A percentile compares a stretch with the other conserved stretches of the same genome.
phyloP scores from a whole-genome alignment of 805 yeast genomes.

The Tetrapisispora nanseiensis region DNA sequence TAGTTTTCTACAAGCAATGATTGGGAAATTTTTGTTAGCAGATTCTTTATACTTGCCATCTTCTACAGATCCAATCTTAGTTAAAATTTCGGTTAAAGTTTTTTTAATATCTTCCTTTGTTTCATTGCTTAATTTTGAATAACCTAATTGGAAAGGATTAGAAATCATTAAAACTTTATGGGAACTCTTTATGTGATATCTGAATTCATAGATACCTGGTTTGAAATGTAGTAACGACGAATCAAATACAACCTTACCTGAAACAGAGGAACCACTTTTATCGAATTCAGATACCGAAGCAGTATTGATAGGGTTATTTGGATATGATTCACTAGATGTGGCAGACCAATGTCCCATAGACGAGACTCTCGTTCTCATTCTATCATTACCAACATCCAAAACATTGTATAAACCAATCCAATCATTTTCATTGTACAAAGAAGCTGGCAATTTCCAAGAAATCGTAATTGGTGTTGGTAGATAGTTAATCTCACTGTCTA shows the following conservation, averaged over 20 bases:
- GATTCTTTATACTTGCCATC: slow-evolving; percentile 16
- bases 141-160: slow-evolving; percentile 52
- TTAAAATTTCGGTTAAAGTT: slow-evolving; percentile 14
- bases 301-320: slow-evolving; percentile 11
- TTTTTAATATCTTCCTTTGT: slow-evolving; percentile 17
- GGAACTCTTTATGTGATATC: slow-evolving; percentile 57
- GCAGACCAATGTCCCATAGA: slow-evolving; percentile 62
- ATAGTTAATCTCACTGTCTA: slow-evolving; percentile 25
- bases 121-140: slow-evolving; percentile 30
- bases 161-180: slow-evolving; percentile 64
- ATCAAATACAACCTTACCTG: slow-evolving; percentile 43
- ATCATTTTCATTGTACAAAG: slow-evolving; percentile 40
- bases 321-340: slow-evolving; percentile 30
- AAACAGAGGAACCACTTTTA: slow-evolving; percentile 6
- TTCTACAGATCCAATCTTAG: slow-evolving; percentile 16
- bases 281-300: slow-evolving; percentile 9
- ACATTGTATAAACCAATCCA: slow-evolving; percentile 74
- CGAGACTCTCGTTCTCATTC: slow-evolving; percentile 47
- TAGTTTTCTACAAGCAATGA: slow-evolving; percentile 22
- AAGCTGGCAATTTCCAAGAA: slow-evolving; percentile 43
- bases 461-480: slow-evolving; percentile 39
- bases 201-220: slow-evolving; percentile 61
- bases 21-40: slow-evolving; percentile 18
- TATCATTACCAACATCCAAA: slow-evolving; percentile 46
- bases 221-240: slow-evolving; percentile 47